Evolutionary conservation across 345 rosid species (phyloP).

Genomic region (Citrus glauca): DNA sequence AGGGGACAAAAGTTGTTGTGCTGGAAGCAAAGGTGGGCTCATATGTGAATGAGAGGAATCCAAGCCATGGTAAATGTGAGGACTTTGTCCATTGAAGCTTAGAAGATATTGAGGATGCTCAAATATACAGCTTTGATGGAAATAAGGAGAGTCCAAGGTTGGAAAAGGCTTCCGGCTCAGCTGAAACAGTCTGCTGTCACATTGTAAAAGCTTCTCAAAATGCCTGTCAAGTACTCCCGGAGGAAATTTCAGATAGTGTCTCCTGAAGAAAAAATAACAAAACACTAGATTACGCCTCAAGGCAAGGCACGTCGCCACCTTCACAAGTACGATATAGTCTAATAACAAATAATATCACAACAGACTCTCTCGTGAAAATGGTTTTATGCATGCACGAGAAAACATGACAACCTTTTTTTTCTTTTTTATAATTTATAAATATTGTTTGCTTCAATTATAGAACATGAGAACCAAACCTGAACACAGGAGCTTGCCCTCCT

Average conservation of each 20-base stretch:
- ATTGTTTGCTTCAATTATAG: not conserved
- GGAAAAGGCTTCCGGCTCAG: slow-evolving; percentile 35
- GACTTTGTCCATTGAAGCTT: not conserved
- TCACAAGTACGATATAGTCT: too few species aligned
- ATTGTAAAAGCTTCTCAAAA: slow-evolving; percentile 42
- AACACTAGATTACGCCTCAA: not conserved
- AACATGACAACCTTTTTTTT: too few species aligned
- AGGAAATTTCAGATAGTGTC: slow-evolving; percentile 41
- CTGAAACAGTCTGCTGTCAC: slow-evolving; percentile 25
- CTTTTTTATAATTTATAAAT: too few species aligned
- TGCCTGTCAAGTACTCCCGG: slow-evolving; percentile 43
- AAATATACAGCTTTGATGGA: not conserved
- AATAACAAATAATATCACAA: not conserved
- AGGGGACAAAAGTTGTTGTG: not conserved
- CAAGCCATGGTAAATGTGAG: not conserved
- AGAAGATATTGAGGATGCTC: not conserved
- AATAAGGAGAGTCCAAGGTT: slow-evolving; percentile 17
- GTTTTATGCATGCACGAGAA: too few species aligned
- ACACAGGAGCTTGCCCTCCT: slow-evolving; percentile 32
- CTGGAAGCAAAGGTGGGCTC: not conserved
- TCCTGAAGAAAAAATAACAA: slow-evolving; percentile 29
- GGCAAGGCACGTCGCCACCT: not conserved
- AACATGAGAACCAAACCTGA: slow-evolving; percentile 25
- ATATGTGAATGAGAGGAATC: not conserved
- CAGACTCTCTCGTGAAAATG: not conserved